Base-by-base conservation (phyloP, 2,329 filamentous ascomycete species). In the Gaeumannomyces sp. region DNA sequence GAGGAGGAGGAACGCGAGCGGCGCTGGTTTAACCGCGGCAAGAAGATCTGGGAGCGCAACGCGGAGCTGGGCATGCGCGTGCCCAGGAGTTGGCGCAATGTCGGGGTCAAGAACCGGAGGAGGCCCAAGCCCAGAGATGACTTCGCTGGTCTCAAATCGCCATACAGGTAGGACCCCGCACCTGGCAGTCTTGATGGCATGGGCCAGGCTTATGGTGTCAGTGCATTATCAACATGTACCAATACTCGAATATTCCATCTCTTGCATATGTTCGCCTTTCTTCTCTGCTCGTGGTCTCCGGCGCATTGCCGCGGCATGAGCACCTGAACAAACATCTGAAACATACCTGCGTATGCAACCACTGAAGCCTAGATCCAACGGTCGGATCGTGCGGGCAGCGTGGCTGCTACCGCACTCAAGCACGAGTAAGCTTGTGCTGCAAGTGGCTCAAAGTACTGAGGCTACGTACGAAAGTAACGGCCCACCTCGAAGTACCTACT, bases 21-120 rank as follows among this genome's bases (percentile, higher is more conserved):
- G 69, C 78, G 87, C 29, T 90, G 87, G 87, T 83, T 84, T 71
- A 80, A 80, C 25, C 80, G 87, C 64, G 87, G 87, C 66, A 81
- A 83, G 75, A 72, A 75, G 61, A 81, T 89, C 65, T 90, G 87
- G 86, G 73, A 78, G 68, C 76, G 80, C 64, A 84, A 83, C 77
- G 85, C 85, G 1, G 86, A 82, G 70, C 74, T 87, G 65, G 87
- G 87, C 64, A 76, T 81, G 70, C 88, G 87, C 75, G 85, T 86
- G 62, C 87, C 87, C 7, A 76, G 76, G 70, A 81, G 76, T 70
- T 89, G 87, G 86, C 83, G 85, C 64, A 73, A 75, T 11, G 83
- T 84, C 73, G 84, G 84, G 50, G 68, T 71, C 59, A 64, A 38
- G 57, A 50, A 56, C 31, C 35, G 45, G 16, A 53, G 45, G 22